Evolutionary conservation across 192 early-diverging fungal genomes (phyloP).

Genomic region (Mortierella claussenii): DNA sequence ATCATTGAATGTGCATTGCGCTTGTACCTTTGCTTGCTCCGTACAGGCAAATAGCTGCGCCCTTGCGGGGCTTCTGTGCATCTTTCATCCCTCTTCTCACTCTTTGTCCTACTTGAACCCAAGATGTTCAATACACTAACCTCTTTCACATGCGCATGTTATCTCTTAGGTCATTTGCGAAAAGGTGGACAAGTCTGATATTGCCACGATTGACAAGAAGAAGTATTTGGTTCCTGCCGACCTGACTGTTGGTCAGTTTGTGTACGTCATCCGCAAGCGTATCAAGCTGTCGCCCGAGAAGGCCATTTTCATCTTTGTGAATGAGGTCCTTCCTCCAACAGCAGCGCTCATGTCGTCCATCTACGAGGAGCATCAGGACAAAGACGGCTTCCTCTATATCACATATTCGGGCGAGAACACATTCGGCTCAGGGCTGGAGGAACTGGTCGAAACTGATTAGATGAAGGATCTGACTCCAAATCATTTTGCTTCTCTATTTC

Average conservation of each 20-base stretch:
- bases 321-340: constrained; percentile 94
- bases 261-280: constrained; percentile 96
- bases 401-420: constrained; percentile 93
- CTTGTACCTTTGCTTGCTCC: too few relatives aligned
- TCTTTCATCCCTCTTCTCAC: too few relatives aligned
- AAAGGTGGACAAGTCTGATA: constrained; percentile 98
- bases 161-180: constrained; percentile 79
- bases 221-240: constrained; percentile 98
- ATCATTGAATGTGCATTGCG: too few relatives aligned
- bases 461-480: background rate
- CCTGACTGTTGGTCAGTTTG: constrained; percentile 97
- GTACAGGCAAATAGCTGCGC: too few relatives aligned
- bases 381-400: constrained; percentile 98
- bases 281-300: constrained; percentile 97
- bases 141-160: background rate
- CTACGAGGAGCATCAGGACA: constrained; percentile 98
- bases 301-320: constrained; percentile 99
- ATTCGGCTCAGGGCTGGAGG: constrained; percentile 65
- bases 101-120: too few relatives aligned
- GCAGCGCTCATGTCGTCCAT: constrained; percentile 92
- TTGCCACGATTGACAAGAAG: constrained; percentile 98
- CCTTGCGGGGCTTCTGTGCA: too few relatives aligned
- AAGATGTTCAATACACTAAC: too few relatives aligned
- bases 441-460: constrained; percentile 21
- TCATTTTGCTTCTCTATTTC: background rate